Base-by-base conservation (phyloP, 1,284 basidiomycete species). In the Pyrrhoderma noxium region DNA sequence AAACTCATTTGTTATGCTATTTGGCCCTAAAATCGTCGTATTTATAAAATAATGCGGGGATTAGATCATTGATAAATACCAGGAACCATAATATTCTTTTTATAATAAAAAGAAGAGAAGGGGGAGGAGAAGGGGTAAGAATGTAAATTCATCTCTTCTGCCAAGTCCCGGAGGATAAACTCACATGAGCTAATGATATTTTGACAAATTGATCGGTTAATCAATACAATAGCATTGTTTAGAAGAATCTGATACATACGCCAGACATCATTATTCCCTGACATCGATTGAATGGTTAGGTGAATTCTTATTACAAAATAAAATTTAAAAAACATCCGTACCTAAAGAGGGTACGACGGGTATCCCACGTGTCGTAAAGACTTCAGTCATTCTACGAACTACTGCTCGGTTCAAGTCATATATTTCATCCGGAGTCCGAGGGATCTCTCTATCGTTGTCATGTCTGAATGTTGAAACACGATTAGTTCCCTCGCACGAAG, bases 241-340 rank as follows among this genome's bases (percentile, higher is more conserved):
- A 42, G 50, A 39, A 18, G 41, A 41, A 14, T 18, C 18, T 13
- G 16, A 25, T 22, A 76, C 85, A 73, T 67, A 87, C 83, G 89
- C 80, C 85, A 91, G 51, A 93, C 78, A 69, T 92, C 89, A 65
- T 93, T 93, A 67, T 93, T 93, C 19, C 87, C 83, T 85, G 22
- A 8, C 35, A 41, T 25, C 34, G 34, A n/a, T 18, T 7, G n/a
- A 23, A 39, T 14, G n/a, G 36, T 39, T 39, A 41, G 23, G n/a
- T 34, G 19, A 31, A 40, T 22, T 41, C 45, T 23, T 13, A 22
- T 9, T 47, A 8, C 38, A 22, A 40, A 14, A 34, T 13, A n/a
- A n/a, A n/a, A n/a, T n/a, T n/a, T n/a, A n/a, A 22, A n/a, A 35
- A 44, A 44, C 45, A 48, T 27, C 64, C 73, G 59, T 59, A 78